Evolutionary conservation across 768 basidiomycete species (phyloP), one percentile per base, ranked within the genome.

Genomic region (Pholiota microspora): DNA sequence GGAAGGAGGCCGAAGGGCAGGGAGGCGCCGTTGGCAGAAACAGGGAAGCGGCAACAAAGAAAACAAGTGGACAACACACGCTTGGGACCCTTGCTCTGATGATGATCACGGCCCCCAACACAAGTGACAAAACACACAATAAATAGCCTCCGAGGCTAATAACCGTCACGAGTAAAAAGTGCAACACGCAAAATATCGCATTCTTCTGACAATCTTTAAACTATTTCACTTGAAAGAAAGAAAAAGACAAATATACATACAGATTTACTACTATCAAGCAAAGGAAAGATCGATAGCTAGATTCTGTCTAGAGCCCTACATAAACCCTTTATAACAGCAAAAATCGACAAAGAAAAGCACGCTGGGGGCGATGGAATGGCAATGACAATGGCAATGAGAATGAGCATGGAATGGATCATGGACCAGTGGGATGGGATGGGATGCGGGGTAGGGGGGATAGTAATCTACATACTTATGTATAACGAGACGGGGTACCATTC

Each of bases 391-490:
- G n/a, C n/a, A n/a, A n/a, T n/a, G n/a, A n/a, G n/a, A n/a, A n/a
- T n/a, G n/a, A n/a, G n/a, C n/a, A n/a, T n/a, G n/a, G n/a, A n/a
- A n/a, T n/a, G n/a, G n/a, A n/a, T n/a, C n/a, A n/a, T n/a, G n/a
- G n/a, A n/a, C n/a, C n/a, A n/a, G n/a, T n/a, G n/a, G n/a, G 53
- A 58, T 52, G n/a, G 35, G 58, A 56, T 55, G 56, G 31, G 53
- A 45, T n/a, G n/a, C n/a, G 58, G 29, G 29, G 12, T 31, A 12
- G 29, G 29, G 12, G 6, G 29, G 55, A 59, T 59, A 58, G 61
- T 70, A 70, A 65, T 74, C 72, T 73, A 74, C 69, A 72, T 55
- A 65, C 73, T 72, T 73, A 74, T 69, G 71, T 55, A 55, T 51
- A 42, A 36, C 61, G 53, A 60, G 40, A 56, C 57, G 53, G n/a